Evolutionary conservation across 163 green algal species (phyloP).

Genomic region (Coccomyxa subellipsoidea): DNA sequence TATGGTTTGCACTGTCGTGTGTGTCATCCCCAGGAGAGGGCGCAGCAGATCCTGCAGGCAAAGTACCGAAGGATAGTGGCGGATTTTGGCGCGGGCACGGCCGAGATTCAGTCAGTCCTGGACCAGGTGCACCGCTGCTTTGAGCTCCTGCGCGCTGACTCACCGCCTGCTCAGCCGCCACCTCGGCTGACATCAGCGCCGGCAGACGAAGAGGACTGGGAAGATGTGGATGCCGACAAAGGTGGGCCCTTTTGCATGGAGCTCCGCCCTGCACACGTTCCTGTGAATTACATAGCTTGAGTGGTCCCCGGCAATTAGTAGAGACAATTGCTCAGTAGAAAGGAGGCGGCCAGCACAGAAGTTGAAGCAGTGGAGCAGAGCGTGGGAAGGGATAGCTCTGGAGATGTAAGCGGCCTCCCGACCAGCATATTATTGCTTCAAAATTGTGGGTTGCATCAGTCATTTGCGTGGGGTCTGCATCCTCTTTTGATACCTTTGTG

Average conservation of each 20-base stretch:
- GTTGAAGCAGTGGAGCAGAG: too few species aligned
- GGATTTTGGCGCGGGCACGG: background rate
- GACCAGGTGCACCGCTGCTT: conserved; percentile 26
- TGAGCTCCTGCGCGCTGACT: conserved; percentile 6
- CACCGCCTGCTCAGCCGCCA: background rate
- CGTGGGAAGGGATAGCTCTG: too few species aligned
- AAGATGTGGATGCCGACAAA: background rate
- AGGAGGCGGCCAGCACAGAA: too few species aligned
- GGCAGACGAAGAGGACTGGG: conserved; percentile 9
- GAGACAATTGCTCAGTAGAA: too few species aligned
- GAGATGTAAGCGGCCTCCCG: too few species aligned
- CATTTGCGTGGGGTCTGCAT: too few species aligned
- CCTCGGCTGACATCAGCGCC: background rate
- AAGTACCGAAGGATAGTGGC: conserved; percentile 16
- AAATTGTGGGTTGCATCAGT: too few species aligned
- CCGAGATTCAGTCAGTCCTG: conserved; percentile 23
- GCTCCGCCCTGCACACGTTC: too few species aligned
- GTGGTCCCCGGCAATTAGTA: too few species aligned
- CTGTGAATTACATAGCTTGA: too few species aligned
- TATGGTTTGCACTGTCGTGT: background rate
- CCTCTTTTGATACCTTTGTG: too few species aligned
- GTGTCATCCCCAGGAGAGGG: conserved; percentile 3
- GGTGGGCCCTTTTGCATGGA: background rate
- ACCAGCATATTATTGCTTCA: too few species aligned
- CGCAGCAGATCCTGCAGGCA: conserved; percentile 15